Evolutionary conservation across 202 grass and related monocot species (phyloP).

Genomic region (Cymbopogon flexuosus): DNA sequence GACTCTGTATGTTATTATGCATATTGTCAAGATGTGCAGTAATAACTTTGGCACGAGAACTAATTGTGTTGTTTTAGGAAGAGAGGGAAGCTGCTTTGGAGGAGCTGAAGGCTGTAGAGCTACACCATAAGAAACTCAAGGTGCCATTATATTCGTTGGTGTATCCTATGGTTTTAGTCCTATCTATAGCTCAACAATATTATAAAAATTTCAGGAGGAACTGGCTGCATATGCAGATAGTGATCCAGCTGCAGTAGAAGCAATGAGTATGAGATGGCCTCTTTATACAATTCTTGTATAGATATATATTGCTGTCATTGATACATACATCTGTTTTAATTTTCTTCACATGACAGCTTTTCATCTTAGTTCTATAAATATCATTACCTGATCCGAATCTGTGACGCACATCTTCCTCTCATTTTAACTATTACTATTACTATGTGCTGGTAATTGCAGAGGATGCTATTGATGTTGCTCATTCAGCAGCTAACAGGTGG

Average conservation of each 20-base stretch:
- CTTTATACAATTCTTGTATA: not conserved
- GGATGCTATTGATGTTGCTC: constrained; percentile 66
- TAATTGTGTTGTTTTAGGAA: constrained; percentile 49
- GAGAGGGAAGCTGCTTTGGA: constrained; percentile 72
- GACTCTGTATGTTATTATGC: constrained; percentile 60
- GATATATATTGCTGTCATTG: constrained; percentile 15
- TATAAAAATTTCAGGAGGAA: constrained; percentile 59
- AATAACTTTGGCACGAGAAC: constrained; percentile 9
- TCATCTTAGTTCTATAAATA: not conserved
- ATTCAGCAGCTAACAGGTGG: constrained; percentile 93
- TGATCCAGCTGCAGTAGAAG: constrained; percentile 77
- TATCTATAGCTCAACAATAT: constrained; percentile 8
- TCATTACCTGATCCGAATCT: constrained; percentile 1
- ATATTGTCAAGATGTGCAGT: not conserved
- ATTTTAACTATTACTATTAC: constrained; percentile 6
- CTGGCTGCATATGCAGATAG: constrained; percentile 76
- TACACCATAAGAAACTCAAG: constrained; percentile 77
- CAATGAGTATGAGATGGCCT: constrained; percentile 66
- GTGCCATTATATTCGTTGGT: constrained; percentile 28
- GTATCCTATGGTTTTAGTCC: not conserved
- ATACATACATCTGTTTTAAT: constrained; percentile 4
- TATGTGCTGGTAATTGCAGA: constrained; percentile 47
- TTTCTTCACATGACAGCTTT: not conserved
- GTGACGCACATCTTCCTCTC: not conserved
- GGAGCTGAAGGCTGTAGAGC: constrained; percentile 61